phyloP scores from a whole-genome alignment of 768 basidiomycete genomes.

The Thelephora ganbajun region DNA sequence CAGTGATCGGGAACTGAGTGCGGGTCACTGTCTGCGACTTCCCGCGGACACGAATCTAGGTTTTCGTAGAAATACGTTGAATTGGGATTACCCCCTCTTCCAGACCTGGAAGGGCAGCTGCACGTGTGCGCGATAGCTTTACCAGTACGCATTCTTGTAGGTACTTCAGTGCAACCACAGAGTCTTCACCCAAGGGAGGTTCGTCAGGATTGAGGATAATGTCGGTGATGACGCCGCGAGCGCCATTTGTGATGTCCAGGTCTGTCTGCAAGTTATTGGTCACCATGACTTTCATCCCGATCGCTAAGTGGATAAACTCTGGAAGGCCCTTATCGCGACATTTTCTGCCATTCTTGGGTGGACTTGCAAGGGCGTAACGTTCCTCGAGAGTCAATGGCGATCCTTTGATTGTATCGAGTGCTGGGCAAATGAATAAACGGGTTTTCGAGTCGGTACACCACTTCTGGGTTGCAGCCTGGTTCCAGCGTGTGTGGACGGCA shows the following conservation, averaged over 20 bases:
- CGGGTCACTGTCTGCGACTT: constrained; percentile 8
- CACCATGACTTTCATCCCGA: constrained; percentile 28
- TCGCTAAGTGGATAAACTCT: constrained; percentile 10
- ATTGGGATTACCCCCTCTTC: constrained; percentile 20
- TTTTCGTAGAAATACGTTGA: constrained; percentile 10
- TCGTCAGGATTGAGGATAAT: constrained; percentile 22
- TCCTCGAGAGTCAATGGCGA: constrained; percentile 7
- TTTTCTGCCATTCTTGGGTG: not conserved
- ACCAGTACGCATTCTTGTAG: constrained; percentile 20
- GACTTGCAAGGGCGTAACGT: constrained; percentile 3
- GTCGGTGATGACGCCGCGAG: constrained; percentile 17
- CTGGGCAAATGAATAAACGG: constrained; percentile 15
- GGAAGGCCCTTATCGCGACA: constrained; percentile 5
- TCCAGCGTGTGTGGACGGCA: constrained; percentile 22
- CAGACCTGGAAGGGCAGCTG: constrained; percentile 14
- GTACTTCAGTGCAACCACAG: constrained; percentile 14
- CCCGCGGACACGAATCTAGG: constrained; percentile 4
- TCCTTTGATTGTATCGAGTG: constrained; percentile 16
- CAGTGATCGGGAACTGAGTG: constrained; percentile 19
- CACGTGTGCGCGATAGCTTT: constrained; percentile 16
- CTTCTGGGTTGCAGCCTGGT: constrained; percentile 14
- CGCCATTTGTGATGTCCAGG: constrained; percentile 26
- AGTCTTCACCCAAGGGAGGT: constrained; percentile 1
- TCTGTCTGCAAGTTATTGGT: constrained; percentile 26
- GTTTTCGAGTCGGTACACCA: constrained; percentile 9